Base-by-base conservation (phyloP, 176 grass and related monocot genomes). In the Ananas comosus region DNA sequence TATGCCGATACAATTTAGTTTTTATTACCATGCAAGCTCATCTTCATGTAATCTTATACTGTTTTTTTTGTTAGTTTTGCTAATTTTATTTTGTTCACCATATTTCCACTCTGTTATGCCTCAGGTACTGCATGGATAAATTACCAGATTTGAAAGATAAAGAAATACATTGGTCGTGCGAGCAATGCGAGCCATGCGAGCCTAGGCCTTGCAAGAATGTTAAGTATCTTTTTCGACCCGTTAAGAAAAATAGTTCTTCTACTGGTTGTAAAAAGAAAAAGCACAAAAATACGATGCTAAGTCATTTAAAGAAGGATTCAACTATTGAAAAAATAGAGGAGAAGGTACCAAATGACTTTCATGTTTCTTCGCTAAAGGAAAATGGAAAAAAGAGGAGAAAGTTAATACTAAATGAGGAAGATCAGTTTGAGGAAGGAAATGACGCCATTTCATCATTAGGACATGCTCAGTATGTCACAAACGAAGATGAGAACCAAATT, bases 81-180 rank as follows among this genome's bases (percentile, higher is more conserved):
- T 47, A 22, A 33, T 66, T 10, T 48, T 16, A 66, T 25, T 53
- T 13, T 51, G 1, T 42, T 17, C 42, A 12, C 64, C 51, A 17
- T 48, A 28, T 65, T n/a, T 75, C 14, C 49, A 42, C 14, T 9
- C 22, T 13, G 52, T 49, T 58, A 24, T 75, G 49, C 58, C 70
- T 22, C 47, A 84, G 82, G 29, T 84, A 84, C 68, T 84, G 76
- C 53, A 50, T 84, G 53, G 58, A 79, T 21, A 65, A 48, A 11
- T 16, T 71, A 18, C 57, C 65, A 21, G 9, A 50, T 42, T 0
- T 17, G 27, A 42, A 42, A 42, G 47, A 84, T 64, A 66, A 75
- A 18, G 18, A 56, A 29, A 19, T 75, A 12, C 0, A 49, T 28
- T 84, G 76, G 76, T 66, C 13, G 5, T 84, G 82, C 61, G 66